Conservation (phyloP, 305 asterid genomes). For the Plantago coronopus region DNA sequence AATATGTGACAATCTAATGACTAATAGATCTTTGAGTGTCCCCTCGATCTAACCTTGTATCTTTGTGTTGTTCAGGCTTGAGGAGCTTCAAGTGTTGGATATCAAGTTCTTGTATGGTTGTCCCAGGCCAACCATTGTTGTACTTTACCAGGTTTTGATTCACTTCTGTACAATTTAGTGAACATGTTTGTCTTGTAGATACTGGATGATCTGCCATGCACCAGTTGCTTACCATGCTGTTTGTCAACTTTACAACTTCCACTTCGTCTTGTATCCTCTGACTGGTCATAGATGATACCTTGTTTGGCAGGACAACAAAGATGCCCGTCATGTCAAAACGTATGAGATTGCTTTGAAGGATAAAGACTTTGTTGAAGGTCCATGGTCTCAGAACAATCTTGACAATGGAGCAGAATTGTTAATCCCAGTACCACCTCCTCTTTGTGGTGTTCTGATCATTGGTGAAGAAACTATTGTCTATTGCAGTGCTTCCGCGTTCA, state of each 20-base stretch:
- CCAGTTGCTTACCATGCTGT: background rate
- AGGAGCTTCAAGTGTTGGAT: slow-evolving; percentile 95
- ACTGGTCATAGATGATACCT: slow-evolving; percentile 11
- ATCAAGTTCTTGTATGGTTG: slow-evolving; percentile 88
- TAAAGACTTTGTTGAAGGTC: slow-evolving; percentile 97
- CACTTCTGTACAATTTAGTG: background rate
- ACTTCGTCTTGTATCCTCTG: background rate
- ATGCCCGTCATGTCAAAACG: slow-evolving; percentile 92
- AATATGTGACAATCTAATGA: slow-evolving; percentile 7
- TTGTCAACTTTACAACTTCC: background rate
- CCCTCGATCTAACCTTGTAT: slow-evolving; percentile 14
- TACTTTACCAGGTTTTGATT: slow-evolving; percentile 80
- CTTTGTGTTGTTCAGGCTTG: slow-evolving; percentile 55
- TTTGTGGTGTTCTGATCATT: slow-evolving; percentile 89
- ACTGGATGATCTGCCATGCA: slow-evolving; percentile 16
- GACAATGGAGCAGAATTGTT: slow-evolving; percentile 95
- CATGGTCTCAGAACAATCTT: slow-evolving; percentile 97
- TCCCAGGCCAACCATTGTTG: slow-evolving; percentile 83
- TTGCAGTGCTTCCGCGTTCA: slow-evolving; percentile 86
- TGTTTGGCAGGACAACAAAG: slow-evolving; percentile 80
- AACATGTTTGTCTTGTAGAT: slow-evolving; percentile 6
- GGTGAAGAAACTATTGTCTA: slow-evolving; percentile 98
- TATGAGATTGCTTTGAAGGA: slow-evolving; percentile 92
- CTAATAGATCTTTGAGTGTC: slow-evolving; percentile 2
- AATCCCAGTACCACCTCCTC: slow-evolving; percentile 97